phyloP scores from a whole-genome alignment of 1,284 basidiomycete genomes.

The Laetiporus sulphureus region DNA sequence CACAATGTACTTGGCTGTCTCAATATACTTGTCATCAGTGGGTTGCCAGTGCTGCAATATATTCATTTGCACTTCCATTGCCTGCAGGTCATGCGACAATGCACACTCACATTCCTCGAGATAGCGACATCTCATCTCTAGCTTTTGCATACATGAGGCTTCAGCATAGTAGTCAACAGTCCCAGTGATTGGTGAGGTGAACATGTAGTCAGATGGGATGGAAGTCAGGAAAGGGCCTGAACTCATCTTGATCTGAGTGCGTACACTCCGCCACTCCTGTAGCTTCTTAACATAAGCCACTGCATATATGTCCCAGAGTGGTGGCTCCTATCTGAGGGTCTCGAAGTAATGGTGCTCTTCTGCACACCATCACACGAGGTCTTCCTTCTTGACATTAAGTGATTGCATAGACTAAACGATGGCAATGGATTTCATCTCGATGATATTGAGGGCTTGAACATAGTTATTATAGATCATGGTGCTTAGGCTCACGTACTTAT shows the following conservation, averaged over 20 bases:
- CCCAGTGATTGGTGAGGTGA: not conserved
- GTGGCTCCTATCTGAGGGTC: too few species aligned
- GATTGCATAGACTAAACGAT: too few species aligned
- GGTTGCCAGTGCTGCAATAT: conserved; percentile 18
- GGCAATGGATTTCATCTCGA: too few species aligned
- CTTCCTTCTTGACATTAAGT: too few species aligned
- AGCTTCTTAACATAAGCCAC: too few species aligned
- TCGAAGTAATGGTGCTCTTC: too few species aligned
- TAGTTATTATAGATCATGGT: too few species aligned
- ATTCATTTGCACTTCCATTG: conserved; percentile 17
- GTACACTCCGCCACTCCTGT: not conserved
- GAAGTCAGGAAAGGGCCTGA: not conserved
- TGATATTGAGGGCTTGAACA: too few species aligned
- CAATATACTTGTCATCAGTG: conserved; percentile 9
- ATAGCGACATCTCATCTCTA: not conserved
- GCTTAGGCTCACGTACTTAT: too few species aligned
- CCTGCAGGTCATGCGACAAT: conserved; percentile 8
- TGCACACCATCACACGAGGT: too few species aligned
- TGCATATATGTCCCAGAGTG: too few species aligned
- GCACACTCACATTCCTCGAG: not conserved
- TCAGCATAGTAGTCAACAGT: not conserved
- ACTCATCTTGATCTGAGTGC: not conserved
- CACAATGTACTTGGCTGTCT: conserved; percentile 10
- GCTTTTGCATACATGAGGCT: not conserved
- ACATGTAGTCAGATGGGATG: not conserved